phyloP scores from a whole-genome alignment of 176 grass and related monocot genomes.

The Themeda triandra region DNA sequence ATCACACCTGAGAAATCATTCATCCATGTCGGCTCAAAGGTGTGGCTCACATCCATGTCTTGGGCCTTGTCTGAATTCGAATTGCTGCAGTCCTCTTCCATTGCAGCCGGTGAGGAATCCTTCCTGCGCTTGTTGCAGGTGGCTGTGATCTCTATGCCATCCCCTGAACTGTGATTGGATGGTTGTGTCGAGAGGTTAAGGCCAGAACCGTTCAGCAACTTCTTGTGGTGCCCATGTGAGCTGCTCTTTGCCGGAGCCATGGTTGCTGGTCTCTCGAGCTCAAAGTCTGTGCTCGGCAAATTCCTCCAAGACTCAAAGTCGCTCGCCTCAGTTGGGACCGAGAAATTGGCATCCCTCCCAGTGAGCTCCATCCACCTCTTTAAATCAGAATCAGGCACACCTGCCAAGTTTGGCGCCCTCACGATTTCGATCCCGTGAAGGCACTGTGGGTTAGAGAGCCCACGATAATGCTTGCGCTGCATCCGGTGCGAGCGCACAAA shows the following conservation, averaged over 20 bases:
- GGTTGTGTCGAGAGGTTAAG: conserved; percentile 75
- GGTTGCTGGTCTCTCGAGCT: conserved; percentile 58
- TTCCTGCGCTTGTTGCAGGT: conserved; percentile 67
- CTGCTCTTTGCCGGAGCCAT: conserved; percentile 36
- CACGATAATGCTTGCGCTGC: conserved; percentile 96
- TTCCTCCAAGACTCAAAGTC: conserved; percentile 96
- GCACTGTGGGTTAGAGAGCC: conserved; percentile 87
- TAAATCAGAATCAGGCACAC: conserved; percentile 58
- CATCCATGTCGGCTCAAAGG: conserved; percentile 62
- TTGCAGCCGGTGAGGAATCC: conserved; percentile 53
- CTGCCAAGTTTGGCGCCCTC: conserved; percentile 54
- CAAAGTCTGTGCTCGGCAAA: conserved; percentile 69
- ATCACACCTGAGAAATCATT: conserved; percentile 89
- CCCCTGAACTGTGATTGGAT: conserved; percentile 49
- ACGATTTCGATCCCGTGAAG: conserved; percentile 83
- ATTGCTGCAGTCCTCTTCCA: conserved; percentile 79
- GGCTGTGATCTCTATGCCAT: conserved; percentile 45
- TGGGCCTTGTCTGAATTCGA: conserved; percentile 68
- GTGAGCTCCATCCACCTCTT: conserved; percentile 92
- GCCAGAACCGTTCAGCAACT: conserved; percentile 59
- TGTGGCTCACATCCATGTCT: conserved; percentile 48
- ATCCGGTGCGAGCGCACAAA: conserved; percentile 88
- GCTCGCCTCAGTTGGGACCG: conserved; percentile 50
- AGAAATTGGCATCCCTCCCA: conserved; percentile 73
- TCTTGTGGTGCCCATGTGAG: conserved; percentile 57